Evolutionary conservation across 306 rosid species (phyloP).

Genomic region (Fragaria ananassa): DNA sequence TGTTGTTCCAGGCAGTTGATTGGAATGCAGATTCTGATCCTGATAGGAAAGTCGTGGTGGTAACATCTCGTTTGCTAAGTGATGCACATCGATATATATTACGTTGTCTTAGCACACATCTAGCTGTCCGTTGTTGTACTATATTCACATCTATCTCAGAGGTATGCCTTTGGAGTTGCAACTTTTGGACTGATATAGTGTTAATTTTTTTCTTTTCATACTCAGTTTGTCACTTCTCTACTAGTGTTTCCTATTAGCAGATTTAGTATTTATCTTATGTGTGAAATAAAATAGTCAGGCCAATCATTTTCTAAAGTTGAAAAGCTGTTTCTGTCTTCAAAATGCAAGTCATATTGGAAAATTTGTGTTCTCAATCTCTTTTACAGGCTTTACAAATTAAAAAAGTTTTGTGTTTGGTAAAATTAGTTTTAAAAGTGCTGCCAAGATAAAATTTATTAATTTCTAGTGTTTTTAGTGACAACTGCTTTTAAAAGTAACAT

Average conservation of each 20-base stretch:
- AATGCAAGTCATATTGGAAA: neutral
- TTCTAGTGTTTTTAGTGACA: too few species aligned
- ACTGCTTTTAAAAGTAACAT: too few species aligned
- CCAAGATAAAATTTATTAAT: too few species aligned
- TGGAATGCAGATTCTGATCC: slow-evolving; percentile 54
- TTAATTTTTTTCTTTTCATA: neutral
- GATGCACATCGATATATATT: slow-evolving; percentile 89
- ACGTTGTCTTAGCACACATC: slow-evolving; percentile 80
- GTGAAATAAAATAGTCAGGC: neutral
- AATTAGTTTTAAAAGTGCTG: too few species aligned
- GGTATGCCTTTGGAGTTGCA: slow-evolving; percentile 47
- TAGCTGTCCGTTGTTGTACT: slow-evolving; percentile 54
- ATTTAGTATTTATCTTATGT: neutral
- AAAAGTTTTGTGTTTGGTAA: too few species aligned
- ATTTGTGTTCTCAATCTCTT: neutral
- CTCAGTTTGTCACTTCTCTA: slow-evolving; percentile 6
- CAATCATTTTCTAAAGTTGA: neutral
- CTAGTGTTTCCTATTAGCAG: neutral
- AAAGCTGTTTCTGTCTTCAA: neutral
- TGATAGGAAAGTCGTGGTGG: slow-evolving; percentile 54
- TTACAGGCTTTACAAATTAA: neutral
- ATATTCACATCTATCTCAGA: slow-evolving; percentile 83
- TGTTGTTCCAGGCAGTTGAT: slow-evolving; percentile 61
- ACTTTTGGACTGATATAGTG: slow-evolving; percentile 8
- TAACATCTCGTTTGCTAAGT: slow-evolving; percentile 73